Percentiles rank a stretch among this genome's conserved stretches.
These are phyloP conservation scores for Echinochloa phyllopogon DNA, from an alignment of 176 grass and related monocot species.

Conservation along the genomic window DNA sequence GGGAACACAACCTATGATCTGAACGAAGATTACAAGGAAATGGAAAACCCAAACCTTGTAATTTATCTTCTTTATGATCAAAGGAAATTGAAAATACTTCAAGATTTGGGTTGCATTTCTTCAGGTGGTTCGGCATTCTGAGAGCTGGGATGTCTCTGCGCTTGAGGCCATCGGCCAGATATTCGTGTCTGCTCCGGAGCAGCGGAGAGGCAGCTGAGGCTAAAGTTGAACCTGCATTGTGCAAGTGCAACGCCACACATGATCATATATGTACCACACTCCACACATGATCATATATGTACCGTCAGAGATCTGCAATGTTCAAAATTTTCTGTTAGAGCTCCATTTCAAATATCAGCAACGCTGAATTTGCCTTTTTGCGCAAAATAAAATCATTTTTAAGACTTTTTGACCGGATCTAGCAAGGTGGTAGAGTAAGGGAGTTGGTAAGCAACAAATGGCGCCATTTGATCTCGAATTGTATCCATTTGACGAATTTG, in stretches of 20 bases:
- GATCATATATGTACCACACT: not conserved
- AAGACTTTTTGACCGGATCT: too few species aligned
- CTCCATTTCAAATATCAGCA: not conserved
- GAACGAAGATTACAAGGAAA: slow-evolving; percentile 63
- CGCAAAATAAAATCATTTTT: too few species aligned
- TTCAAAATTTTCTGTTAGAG: not conserved
- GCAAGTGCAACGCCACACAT: not conserved
- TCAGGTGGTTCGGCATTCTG: slow-evolving; percentile 76
- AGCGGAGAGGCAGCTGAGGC: not conserved
- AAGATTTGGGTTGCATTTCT: not conserved
- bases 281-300: too few species aligned
- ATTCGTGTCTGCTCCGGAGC: slow-evolving; percentile 45
- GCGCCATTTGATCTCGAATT: not conserved
- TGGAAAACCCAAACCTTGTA: not conserved
- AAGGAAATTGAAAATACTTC: not conserved
- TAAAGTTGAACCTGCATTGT: not conserved
- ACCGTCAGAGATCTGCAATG: not conserved
- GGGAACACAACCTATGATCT: slow-evolving; percentile 88
- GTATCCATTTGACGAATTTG: too few species aligned
- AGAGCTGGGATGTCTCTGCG: slow-evolving; percentile 85
- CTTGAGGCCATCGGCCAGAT: slow-evolving; percentile 75
- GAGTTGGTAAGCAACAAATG: not conserved
- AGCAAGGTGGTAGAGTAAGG: not conserved
- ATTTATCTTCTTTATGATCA: not conserved
- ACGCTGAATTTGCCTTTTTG: not conserved